Base-by-base conservation (phyloP, 768 basidiomycete genomes). In the Boletus fagicola region DNA sequence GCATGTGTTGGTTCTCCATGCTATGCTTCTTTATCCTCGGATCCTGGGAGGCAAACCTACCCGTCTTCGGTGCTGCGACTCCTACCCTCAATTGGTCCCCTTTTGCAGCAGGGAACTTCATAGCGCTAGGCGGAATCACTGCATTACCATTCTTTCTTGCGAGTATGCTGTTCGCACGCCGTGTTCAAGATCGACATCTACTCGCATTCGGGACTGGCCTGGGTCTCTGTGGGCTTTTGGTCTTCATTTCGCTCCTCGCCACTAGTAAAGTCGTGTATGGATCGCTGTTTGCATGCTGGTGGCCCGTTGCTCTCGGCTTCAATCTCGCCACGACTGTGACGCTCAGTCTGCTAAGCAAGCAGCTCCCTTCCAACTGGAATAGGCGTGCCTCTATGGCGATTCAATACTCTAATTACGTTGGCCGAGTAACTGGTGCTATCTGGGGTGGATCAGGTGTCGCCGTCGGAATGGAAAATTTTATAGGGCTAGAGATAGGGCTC, bases 1-100 rank as follows among this genome's bases (percentile, higher is more conserved):
- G 80, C 65, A 86, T 88, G 83, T 87, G 84, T 67, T 88, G 84
- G 81, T 84, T 82, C 63, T 78, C 84, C 46, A 85, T 85, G 82
- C 77, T 82, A 20, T 85, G 80, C 70, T 88, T 87, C 75, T 85
- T 87, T 72, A 77, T 87, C 65, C 81, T 88, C 55, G 85, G 83
- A 9, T 79, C 81, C 13, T 87, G 84, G 85, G 86, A 88, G 68
- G 75, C 82, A 48, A 86, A 86, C 68, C 80, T 87, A 50, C 86
- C 85, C 38, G 78, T 87, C 54, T 87, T 81, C 65, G 78, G 81
- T 22, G 77, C 79, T 47, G 65, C 62, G 22, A 67, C 64, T 8
- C 67, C 71, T 15, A 63, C 69, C 20, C 80, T 86, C 65, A 66
- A 76, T 63, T 86, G 81, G 76, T 78, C 80, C 15, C 86, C 85